These are phyloP conservation scores for Talaromyces sp. DNA, from an alignment of 2,329 filamentous ascomycete species.

Conservation along the genomic window DNA sequence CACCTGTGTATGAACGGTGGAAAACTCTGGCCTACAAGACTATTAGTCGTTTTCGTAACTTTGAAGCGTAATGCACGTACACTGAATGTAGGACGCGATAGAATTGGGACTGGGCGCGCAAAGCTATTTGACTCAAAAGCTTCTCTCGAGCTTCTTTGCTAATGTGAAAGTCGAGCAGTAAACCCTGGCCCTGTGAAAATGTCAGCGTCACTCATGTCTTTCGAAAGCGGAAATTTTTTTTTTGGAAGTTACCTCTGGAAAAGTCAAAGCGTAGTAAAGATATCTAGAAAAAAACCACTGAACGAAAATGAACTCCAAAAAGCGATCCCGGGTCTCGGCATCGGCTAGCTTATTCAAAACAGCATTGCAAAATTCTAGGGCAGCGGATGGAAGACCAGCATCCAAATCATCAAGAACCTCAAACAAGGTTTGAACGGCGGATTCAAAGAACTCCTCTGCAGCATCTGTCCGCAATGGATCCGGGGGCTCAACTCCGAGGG, in stretches of 20 bases:
- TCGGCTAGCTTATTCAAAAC: slow-evolving; percentile 73
- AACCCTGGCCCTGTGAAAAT: slow-evolving; percentile 50
- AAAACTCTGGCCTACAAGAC: slow-evolving; percentile 39
- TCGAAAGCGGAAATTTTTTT: not conserved
- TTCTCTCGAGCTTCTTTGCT: slow-evolving; percentile 84
- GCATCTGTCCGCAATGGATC: slow-evolving; percentile 73
- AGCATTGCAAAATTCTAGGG: slow-evolving; percentile 78
- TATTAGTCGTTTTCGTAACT: slow-evolving; percentile 50
- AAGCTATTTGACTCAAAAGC: slow-evolving; percentile 69
- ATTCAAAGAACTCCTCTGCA: slow-evolving; percentile 83
- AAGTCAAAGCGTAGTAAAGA: slow-evolving; percentile 75
- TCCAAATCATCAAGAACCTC: slow-evolving; percentile 81
- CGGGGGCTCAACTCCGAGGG: slow-evolving; percentile 63
- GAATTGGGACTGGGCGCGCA: slow-evolving; percentile 74
- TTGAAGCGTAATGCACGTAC: slow-evolving; percentile 47
- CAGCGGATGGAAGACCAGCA: slow-evolving; percentile 80
- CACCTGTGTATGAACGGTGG: slow-evolving; percentile 33
- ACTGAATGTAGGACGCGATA: slow-evolving; percentile 69
- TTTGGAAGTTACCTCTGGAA: slow-evolving; percentile 70
- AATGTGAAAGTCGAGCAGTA: slow-evolving; percentile 86
- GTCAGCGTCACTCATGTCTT: slow-evolving; percentile 24
- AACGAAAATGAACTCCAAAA: slow-evolving; percentile 78
- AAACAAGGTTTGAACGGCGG: slow-evolving; percentile 76
- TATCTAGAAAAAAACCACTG: slow-evolving; percentile 92
- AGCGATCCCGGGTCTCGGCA: slow-evolving; percentile 66